These are phyloP conservation scores for Penicillium arizonense DNA, from an alignment of 495 filamentous ascomycete genomes.

Conservation along the genomic window DNA sequence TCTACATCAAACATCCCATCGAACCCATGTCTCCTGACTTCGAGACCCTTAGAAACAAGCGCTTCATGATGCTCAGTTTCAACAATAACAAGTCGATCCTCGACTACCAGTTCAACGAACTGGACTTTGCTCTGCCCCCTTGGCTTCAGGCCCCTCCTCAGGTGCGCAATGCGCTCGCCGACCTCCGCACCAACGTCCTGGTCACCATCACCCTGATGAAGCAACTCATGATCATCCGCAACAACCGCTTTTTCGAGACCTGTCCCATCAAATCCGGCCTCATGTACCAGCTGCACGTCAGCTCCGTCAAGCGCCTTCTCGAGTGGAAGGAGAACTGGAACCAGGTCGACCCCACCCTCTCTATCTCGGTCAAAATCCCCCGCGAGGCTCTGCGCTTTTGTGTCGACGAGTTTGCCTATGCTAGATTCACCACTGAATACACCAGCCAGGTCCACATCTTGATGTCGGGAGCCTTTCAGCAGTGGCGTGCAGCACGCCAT, in stretches of 20 bases:
- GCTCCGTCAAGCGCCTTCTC: constrained; percentile 21
- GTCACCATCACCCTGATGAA: constrained; percentile 11
- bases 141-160: constrained; percentile 8
- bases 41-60: not conserved
- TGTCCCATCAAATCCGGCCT: constrained; percentile 6
- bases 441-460: constrained; percentile 3
- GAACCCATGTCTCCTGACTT: not conserved
- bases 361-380: constrained; percentile 20
- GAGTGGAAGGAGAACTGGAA: constrained; percentile 17
- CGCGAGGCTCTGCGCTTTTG: constrained; percentile 4
- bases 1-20: not conserved
- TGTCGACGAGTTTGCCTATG: constrained; percentile 16
- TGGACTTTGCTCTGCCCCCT: not conserved
- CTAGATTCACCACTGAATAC: constrained; percentile 7
- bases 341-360: constrained; percentile 13
- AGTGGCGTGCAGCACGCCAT: not conserved
- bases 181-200: constrained; percentile 6
- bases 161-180: not conserved
- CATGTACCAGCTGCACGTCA: constrained; percentile 5
- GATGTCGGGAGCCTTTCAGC: constrained; percentile 2
- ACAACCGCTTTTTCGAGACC: constrained; percentile 17
- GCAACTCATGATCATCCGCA: not conserved
- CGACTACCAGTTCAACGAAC: constrained; percentile 6
- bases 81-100: constrained; percentile 4
- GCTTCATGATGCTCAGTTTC: not conserved